These are phyloP conservation scores for Suillus variegatus DNA, from an alignment of 768 basidiomycete genomes.

Conservation along the genomic window DNA sequence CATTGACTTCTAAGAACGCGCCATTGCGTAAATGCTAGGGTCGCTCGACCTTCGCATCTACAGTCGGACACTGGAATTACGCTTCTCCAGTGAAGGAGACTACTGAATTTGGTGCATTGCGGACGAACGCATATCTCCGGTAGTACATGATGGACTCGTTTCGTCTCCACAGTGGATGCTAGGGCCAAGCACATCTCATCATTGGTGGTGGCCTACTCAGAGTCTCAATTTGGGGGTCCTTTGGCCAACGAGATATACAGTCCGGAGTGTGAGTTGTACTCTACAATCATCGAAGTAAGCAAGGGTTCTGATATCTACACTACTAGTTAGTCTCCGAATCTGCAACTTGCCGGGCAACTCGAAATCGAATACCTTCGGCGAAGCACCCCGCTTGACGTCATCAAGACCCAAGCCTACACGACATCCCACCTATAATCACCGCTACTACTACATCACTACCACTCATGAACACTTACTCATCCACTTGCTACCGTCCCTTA, in stretches of 20 bases:
- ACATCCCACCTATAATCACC: neutral
- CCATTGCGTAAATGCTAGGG: slow-evolving; percentile 45
- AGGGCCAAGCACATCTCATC: neutral
- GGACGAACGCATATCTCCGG: neutral
- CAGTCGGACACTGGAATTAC: slow-evolving; percentile 63
- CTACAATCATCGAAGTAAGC: no score
- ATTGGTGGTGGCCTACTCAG: no score
- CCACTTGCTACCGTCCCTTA: neutral
- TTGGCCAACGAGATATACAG: neutral
- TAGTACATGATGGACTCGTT: neutral
- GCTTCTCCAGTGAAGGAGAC: slow-evolving; percentile 47
- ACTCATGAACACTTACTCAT: neutral
- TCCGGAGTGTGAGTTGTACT: neutral
- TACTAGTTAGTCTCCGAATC: no score
- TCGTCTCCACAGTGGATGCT: no score
- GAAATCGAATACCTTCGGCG: neutral
- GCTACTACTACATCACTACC: neutral
- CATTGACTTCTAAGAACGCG: slow-evolving; percentile 18
- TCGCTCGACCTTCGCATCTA: slow-evolving; percentile 51
- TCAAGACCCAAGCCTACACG: neutral
- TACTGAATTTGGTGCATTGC: slow-evolving; percentile 39
- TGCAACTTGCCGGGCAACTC: neutral
- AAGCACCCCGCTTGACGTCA: neutral
- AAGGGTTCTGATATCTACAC: neutral
- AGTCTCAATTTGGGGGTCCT: no score